Base-by-base conservation (phyloP, 176 grass and related monocot species). In the Elaeis guineensis region DNA sequence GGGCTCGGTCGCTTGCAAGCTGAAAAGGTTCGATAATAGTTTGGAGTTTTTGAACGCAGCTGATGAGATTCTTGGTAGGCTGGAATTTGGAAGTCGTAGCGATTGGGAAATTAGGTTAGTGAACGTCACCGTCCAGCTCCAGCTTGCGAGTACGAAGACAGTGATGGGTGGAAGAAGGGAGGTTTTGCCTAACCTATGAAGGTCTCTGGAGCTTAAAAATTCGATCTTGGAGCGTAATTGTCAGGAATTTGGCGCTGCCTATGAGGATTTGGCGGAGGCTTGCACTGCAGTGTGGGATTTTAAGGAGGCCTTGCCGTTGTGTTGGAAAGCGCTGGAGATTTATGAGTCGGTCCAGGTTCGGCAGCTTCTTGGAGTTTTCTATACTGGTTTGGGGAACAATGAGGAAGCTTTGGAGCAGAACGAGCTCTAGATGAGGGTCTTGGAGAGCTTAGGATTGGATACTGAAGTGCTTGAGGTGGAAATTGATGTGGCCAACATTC, bases 31-130 rank as follows among this genome's bases (percentile, higher is more conserved):
- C 51, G 18, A 24, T 18, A 84, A 91, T 17, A 77, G 76, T 69
- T 53, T 91, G 65, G 83, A 80, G 20, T 78, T 81, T 23, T 76
- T 97, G n/a, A 51, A 63, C 24, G 76, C 81, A 54, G 87, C 87
- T 6, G 76, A 64, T 22, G 80, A 91, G 30, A 74, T 89, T 58
- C 50, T 83, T 4, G 72, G 29, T 14, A 49, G 53, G 67, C 29
- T 90, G 49, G 57, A 60, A n/a, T 28, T n/a, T 55, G 79, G 52
- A 15, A 19, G 49, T 17, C 11, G 24, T 22, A 9, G 16, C 9
- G 57, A 55, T 23, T 44, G 17, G 6, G 75, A 97, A 65, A 71
- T 75, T 59, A 62, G 64, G 16, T 61, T 49, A 1, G 73, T 82
- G 21, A 49, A 39, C 21, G 63, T 78, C 29, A 81, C 67, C 12